Evolutionary conservation across 2,329 filamentous ascomycete genomes (phyloP).

Genomic region (Fusarium agapanthi): DNA sequence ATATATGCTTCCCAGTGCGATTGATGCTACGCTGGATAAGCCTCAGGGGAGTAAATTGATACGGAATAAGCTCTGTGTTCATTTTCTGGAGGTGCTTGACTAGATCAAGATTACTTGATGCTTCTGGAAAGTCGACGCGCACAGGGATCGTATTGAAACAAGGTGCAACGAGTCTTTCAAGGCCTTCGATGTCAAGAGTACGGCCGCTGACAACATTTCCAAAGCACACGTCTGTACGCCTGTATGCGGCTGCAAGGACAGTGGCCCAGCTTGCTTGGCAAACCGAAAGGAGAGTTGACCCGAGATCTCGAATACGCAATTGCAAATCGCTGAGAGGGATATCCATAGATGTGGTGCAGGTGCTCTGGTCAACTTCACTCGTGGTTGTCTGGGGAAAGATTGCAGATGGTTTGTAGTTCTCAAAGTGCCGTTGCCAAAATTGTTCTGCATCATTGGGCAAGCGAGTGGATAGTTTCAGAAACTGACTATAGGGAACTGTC

Average conservation of each 20-base stretch:
- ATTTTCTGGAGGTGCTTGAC: conserved; percentile 67
- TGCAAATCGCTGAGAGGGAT: conserved; percentile 58
- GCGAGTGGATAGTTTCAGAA: conserved; percentile 67
- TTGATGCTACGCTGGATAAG: conserved; percentile 67
- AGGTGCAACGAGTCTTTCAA: conserved; percentile 81
- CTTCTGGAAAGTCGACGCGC: conserved; percentile 62
- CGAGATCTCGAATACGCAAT: conserved; percentile 58
- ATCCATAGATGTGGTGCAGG: conserved; percentile 42
- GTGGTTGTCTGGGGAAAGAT: conserved; percentile 38
- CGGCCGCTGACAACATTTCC: conserved; percentile 87
- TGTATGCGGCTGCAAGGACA: conserved; percentile 65
- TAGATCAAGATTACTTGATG: conserved; percentile 63
- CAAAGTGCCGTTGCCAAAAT: conserved; percentile 73
- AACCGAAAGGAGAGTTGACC: conserved; percentile 70
- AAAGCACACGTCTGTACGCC: conserved; percentile 77
- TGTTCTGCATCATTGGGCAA: conserved; percentile 58
- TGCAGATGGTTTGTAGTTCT: conserved; percentile 53
- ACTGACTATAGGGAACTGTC: conserved; percentile 66
- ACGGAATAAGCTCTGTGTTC: conserved; percentile 69
- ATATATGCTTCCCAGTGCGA: conserved; percentile 64
- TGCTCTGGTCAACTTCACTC: conserved; percentile 42
- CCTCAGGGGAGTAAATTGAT: conserved; percentile 80
- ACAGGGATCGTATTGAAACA: conserved; percentile 92
- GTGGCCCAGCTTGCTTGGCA: conserved; percentile 79
- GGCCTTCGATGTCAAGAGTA: conserved; percentile 68